These are phyloP conservation scores for Coprinopsis cinerea DNA, from an alignment of 768 basidiomycete genomes.

Conservation along the genomic window DNA sequence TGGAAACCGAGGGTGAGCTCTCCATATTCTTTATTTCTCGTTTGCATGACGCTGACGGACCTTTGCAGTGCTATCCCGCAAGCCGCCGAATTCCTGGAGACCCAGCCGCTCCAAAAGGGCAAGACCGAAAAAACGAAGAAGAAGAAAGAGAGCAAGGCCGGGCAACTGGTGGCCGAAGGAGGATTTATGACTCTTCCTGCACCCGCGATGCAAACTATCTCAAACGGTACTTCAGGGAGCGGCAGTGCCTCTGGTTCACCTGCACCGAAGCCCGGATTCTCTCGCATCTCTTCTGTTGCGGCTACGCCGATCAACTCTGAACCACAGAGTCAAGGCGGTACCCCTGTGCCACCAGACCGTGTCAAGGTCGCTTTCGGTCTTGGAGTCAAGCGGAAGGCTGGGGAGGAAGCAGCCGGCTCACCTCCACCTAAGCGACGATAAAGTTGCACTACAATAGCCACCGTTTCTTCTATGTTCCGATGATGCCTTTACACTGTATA, in stretches of 20 bases:
- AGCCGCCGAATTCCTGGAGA: slow-evolving; percentile 72
- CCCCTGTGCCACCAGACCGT: slow-evolving; percentile 58
- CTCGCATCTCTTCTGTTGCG: slow-evolving; percentile 57
- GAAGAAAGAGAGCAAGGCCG: slow-evolving; percentile 66
- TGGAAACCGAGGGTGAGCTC: slow-evolving; percentile 80
- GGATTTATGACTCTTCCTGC: slow-evolving; percentile 75
- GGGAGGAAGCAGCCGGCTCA: slow-evolving; percentile 58
- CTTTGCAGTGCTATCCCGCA: slow-evolving; percentile 75
- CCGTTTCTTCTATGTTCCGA: background rate
- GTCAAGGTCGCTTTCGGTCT: slow-evolving; percentile 75
- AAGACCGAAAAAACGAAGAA: slow-evolving; percentile 80
- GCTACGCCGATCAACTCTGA: slow-evolving; percentile 33
- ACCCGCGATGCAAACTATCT: slow-evolving; percentile 35
- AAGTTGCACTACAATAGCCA: slow-evolving; percentile 2
- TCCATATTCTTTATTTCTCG: background rate
- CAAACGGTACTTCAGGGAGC: slow-evolving; percentile 42
- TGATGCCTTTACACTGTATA: slow-evolving; percentile 7
- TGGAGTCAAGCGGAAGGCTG: slow-evolving; percentile 75
- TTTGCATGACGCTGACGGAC: slow-evolving; percentile 9
- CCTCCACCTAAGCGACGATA: slow-evolving; percentile 60
- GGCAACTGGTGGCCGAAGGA: slow-evolving; percentile 38
- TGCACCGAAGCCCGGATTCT: slow-evolving; percentile 68
- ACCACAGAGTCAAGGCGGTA: slow-evolving; percentile 36
- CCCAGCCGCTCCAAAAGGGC: slow-evolving; percentile 74
- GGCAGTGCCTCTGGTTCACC: slow-evolving; percentile 50